Conservation (phyloP, 352 stramenopile species). For the Phytophthora litchii region DNA sequence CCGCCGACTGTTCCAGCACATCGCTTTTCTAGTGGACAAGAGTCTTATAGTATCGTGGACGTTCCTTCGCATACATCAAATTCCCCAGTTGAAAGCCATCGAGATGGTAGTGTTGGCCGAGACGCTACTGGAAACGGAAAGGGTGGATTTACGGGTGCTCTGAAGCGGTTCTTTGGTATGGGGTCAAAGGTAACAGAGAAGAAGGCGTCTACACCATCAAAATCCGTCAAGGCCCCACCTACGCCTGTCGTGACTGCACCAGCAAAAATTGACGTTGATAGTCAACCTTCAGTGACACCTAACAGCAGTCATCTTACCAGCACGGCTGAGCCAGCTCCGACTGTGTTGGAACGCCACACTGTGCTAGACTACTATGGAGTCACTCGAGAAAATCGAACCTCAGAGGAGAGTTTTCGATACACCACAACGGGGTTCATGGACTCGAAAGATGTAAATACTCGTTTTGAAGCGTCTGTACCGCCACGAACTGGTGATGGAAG, state of each 20-base stretch:
- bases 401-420: slow-evolving; percentile 35
- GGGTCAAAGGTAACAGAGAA: slow-evolving; percentile 31
- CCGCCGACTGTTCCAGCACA: slow-evolving; percentile 16
- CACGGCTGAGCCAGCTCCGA: slow-evolving; percentile 4
- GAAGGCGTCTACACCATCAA: slow-evolving; percentile 18
- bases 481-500: background rate
- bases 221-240: slow-evolving; percentile 5
- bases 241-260: background rate
- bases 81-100: slow-evolving; percentile 29
- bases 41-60: slow-evolving; percentile 68
- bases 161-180: slow-evolving; percentile 79
- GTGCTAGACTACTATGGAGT: slow-evolving; percentile 29
- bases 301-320: background rate
- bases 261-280: slow-evolving; percentile 13
- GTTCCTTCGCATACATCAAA: slow-evolving; percentile 37
- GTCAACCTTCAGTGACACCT: background rate
- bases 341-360: slow-evolving; percentile 30
- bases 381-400: background rate
- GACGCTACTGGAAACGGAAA: slow-evolving; percentile 14
- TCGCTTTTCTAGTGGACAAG: slow-evolving; percentile 45
- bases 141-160: slow-evolving; percentile 49
- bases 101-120: slow-evolving; percentile 2
- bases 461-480: slow-evolving; percentile 8
- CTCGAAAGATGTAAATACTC: slow-evolving; percentile 4
- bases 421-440: slow-evolving; percentile 38